A percentile compares a stretch with the other conserved stretches of the same genome.
phyloP scores from a whole-genome alignment of 495 filamentous ascomycete genomes.

The Penicillium coprophilum region DNA sequence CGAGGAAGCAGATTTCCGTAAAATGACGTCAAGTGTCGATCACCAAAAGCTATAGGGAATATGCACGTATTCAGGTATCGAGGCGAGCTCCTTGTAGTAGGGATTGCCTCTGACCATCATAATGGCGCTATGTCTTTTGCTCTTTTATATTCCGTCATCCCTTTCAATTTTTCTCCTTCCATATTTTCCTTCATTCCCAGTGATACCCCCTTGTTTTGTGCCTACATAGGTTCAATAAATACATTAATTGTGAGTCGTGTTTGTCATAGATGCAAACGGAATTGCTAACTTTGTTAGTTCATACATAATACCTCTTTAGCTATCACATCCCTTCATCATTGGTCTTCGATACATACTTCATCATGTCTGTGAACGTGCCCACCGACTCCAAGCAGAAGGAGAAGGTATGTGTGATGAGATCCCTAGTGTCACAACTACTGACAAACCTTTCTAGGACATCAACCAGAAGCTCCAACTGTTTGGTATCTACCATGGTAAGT shows the following conservation, averaged over 20 bases:
- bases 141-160: slow-evolving; percentile 12
- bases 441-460: slow-evolving; percentile 55
- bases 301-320: slow-evolving; percentile 11
- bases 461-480: slow-evolving; percentile 94
- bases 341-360: slow-evolving; percentile 18
- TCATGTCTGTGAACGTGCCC: slow-evolving; percentile 65
- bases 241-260: slow-evolving; percentile 20
- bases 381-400: slow-evolving; percentile 61
- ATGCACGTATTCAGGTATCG: too few relatives aligned
- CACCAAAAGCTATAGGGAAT: neutral
- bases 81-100: neutral
- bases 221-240: slow-evolving; percentile 16
- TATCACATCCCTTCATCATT: slow-evolving; percentile 8
- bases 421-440: neutral
- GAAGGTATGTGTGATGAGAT: slow-evolving; percentile 33
- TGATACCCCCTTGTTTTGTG: slow-evolving; percentile 40
- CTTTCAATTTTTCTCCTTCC: slow-evolving; percentile 9
- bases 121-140: slow-evolving; percentile 9
- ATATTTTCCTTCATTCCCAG: slow-evolving; percentile 36
- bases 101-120: slow-evolving; percentile 11
- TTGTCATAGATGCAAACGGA: slow-evolving; percentile 20
- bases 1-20: slow-evolving; percentile 9
- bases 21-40: slow-evolving; percentile 12
- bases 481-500: slow-evolving; percentile 77
- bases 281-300: slow-evolving; percentile 15